Conservation (phyloP, 2,329 filamentous ascomycete genomes). For the Nemania sp. region DNA sequence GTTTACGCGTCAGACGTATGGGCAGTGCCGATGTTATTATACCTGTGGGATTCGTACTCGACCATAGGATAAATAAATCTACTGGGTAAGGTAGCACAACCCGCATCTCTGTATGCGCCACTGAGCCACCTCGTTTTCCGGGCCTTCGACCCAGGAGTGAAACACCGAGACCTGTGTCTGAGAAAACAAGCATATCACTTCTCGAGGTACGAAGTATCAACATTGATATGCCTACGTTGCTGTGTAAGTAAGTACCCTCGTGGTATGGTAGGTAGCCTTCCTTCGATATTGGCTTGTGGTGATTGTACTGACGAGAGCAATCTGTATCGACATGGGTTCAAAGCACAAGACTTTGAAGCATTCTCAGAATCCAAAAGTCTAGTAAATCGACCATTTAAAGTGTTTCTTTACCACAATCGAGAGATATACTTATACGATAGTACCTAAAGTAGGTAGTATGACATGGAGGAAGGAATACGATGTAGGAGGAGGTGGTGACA, state of each 20-base stretch:
- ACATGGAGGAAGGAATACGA: too few species aligned
- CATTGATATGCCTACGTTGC: not conserved
- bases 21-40: too few species aligned
- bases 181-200: not conserved
- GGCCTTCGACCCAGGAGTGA: not conserved
- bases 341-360: not conserved
- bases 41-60: too few species aligned
- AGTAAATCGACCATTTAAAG: not conserved
- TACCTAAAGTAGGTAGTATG: too few species aligned
- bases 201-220: too few species aligned
- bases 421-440: too few species aligned
- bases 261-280: not conserved
- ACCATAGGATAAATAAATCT: too few species aligned
- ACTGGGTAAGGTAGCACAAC: not conserved
- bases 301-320: not conserved
- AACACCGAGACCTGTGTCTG: not conserved
- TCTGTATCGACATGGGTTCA: not conserved
- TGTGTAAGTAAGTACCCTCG: not conserved
- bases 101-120: not conserved
- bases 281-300: not conserved
- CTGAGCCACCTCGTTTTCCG: not conserved
- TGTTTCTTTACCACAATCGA: not conserved
- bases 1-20: too few species aligned
- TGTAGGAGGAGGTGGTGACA: conserved; percentile 10
- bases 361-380: not conserved